Evolutionary conservation across 2,329 filamentous ascomycete species (phyloP).

Genomic region (Pezicula radicicola): DNA sequence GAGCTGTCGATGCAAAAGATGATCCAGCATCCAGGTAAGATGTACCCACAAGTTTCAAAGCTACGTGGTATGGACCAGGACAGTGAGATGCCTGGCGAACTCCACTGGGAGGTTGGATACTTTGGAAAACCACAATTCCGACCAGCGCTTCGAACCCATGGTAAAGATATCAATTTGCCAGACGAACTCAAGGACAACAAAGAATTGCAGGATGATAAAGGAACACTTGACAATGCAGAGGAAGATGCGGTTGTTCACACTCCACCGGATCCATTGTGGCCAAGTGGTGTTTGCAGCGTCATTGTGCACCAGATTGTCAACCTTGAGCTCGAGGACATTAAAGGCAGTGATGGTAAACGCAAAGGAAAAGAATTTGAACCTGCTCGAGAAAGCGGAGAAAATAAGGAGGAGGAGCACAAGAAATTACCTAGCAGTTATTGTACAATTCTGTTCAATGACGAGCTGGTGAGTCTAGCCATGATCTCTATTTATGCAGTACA

Average conservation of each 20-base stretch:
- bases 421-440: conserved; percentile 89
- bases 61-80: conserved; percentile 80
- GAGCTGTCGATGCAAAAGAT: conserved; percentile 93
- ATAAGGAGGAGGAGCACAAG: conserved; percentile 78
- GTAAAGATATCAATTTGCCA: conserved; percentile 76
- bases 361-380: conserved; percentile 88
- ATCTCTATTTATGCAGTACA: conserved; percentile 2
- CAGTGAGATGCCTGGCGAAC: conserved; percentile 85
- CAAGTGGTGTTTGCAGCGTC: conserved; percentile 81
- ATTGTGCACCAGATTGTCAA: conserved; percentile 95
- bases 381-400: conserved; percentile 79
- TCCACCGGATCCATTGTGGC: conserved; percentile 94
- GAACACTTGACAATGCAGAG: conserved; percentile 65
- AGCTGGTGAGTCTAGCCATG: conserved; percentile 50
- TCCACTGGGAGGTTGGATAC: conserved; percentile 95
- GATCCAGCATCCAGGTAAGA: conserved; percentile 88
- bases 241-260: conserved; percentile 88
- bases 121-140: conserved; percentile 90
- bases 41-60: conserved; percentile 86
- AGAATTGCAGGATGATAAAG: conserved; percentile 85
- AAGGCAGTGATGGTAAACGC: conserved; percentile 76
- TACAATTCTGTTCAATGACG: conserved; percentile 86
- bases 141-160: conserved; percentile 79
- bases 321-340: conserved; percentile 85
- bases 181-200: conserved; percentile 69